These are phyloP conservation scores for Chimonanthus praecox DNA, from an alignment of 164 flowering plant species.

Conservation along the genomic window DNA sequence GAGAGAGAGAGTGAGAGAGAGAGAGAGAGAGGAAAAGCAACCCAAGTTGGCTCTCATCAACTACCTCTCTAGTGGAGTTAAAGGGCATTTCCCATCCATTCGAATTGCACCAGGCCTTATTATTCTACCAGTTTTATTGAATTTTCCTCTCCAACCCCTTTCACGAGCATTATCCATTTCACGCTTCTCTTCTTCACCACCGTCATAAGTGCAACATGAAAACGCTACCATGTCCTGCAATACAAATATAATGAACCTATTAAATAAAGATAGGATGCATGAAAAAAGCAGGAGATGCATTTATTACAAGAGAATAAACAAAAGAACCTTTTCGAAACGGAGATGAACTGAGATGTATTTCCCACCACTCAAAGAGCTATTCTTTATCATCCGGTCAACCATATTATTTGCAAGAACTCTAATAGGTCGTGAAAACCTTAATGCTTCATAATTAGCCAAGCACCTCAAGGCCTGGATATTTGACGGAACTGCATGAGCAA, in stretches of 20 bases:
- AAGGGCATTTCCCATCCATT: conserved; percentile 93
- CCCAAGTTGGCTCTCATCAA: neutral
- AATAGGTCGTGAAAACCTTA: conserved; percentile 77
- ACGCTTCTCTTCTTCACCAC: conserved; percentile 85
- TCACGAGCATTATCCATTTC: conserved; percentile 95
- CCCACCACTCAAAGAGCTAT: conserved; percentile 62
- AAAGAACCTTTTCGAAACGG: conserved; percentile 82
- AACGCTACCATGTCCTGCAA: conserved; percentile 97
- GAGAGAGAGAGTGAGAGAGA: conserved; percentile 1
- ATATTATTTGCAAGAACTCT: conserved; percentile 68
- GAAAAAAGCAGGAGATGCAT: neutral
- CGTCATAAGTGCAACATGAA: conserved; percentile 95
- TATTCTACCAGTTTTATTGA: conserved; percentile 64
- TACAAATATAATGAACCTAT: conserved; percentile 1
- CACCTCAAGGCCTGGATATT: conserved; percentile 77
- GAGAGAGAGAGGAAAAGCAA: neutral
- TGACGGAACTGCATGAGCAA: conserved; percentile 79
- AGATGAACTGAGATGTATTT: conserved; percentile 93
- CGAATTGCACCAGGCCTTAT: conserved; percentile 84
- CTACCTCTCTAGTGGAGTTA: conserved; percentile 97
- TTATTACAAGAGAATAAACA: conserved; percentile 3
- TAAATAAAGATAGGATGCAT: neutral
- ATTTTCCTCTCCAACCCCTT: conserved; percentile 91
- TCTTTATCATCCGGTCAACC: conserved; percentile 78
- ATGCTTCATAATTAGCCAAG: conserved; percentile 80